Evolutionary conservation across 1,284 basidiomycete genomes (phyloP).

Genomic region (Cystobasidium pallidum): DNA sequence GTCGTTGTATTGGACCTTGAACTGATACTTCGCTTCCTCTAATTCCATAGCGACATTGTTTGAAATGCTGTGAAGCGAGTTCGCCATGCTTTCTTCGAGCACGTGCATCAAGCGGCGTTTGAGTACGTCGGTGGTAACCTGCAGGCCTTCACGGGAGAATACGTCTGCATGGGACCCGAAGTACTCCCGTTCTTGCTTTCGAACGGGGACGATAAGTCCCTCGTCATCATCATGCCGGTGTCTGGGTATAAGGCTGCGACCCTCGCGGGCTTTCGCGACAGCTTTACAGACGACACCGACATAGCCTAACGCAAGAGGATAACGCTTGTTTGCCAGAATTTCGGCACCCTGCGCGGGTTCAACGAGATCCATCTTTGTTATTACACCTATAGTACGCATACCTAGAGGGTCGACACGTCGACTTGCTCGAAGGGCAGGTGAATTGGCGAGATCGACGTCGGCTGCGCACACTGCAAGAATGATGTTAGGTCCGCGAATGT

Average conservation of each 20-base stretch:
- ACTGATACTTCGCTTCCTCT: slow-evolving; percentile 95
- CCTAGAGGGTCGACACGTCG: slow-evolving; percentile 93
- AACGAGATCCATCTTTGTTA: slow-evolving; percentile 99
- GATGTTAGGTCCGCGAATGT: slow-evolving; percentile 97
- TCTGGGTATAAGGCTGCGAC: slow-evolving; percentile 13
- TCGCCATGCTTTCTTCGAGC: slow-evolving; percentile 94
- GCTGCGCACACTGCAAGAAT: slow-evolving; percentile 97
- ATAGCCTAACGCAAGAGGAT: slow-evolving; percentile 96
- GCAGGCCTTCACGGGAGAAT: slow-evolving; percentile 67
- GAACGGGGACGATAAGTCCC: slow-evolving; percentile 63
- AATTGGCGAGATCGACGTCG: slow-evolving; percentile 98
- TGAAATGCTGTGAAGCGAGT: slow-evolving; percentile 89
- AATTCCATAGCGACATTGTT: slow-evolving; percentile 96
- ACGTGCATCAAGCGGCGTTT: slow-evolving; percentile 91
- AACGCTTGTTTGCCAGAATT: slow-evolving; percentile 86
- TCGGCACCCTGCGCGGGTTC: slow-evolving; percentile 76
- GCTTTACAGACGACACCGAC: slow-evolving; percentile 94
- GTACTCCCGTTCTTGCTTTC: slow-evolving; percentile 76
- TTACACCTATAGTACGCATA: slow-evolving; percentile 91
- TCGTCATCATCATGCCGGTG: slow-evolving; percentile 55
- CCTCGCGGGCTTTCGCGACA: slow-evolving; percentile 50
- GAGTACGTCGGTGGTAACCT: slow-evolving; percentile 89
- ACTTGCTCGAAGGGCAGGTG: slow-evolving; percentile 89
- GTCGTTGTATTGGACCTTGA: slow-evolving; percentile 99
- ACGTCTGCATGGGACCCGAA: slow-evolving; percentile 73